Conservation (phyloP, 768 basidiomycete species). For the Lactarius indigo region DNA sequence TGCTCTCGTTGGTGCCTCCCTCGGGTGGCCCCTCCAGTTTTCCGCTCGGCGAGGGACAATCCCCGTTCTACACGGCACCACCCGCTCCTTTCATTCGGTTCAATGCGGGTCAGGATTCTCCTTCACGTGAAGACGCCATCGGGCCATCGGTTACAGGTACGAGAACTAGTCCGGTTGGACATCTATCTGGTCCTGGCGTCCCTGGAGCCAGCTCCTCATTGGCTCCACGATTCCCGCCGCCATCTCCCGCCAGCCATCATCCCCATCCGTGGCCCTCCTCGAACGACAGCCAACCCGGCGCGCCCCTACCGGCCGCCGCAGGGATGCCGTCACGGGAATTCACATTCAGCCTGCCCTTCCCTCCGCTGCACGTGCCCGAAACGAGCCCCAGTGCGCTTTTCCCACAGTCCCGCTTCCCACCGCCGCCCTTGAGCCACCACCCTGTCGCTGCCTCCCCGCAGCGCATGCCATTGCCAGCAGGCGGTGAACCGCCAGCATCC, state of each 20-base stretch:
- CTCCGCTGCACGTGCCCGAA: conserved; percentile 18
- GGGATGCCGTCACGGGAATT: conserved; percentile 12
- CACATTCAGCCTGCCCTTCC: conserved; percentile 20
- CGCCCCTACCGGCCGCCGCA: neutral
- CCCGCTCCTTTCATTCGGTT: conserved; percentile 11
- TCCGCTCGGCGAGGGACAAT: conserved; percentile 17
- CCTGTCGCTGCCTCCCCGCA: neutral
- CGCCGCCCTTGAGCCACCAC: neutral
- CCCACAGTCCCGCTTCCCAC: neutral
- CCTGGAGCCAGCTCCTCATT: conserved; percentile 21
- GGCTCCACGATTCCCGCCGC: neutral
- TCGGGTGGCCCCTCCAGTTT: conserved; percentile 26
- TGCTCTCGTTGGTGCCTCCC: conserved; percentile 35
- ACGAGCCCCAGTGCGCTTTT: neutral
- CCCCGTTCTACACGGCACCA: conserved; percentile 13
- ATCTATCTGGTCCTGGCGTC: conserved; percentile 24
- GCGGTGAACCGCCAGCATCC: neutral
- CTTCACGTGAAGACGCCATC: conserved; percentile 3
- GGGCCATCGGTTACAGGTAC: conserved; percentile 1
- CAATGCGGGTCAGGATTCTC: neutral
- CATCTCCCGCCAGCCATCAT: neutral
- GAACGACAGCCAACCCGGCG: neutral
- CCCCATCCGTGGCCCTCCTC: neutral
- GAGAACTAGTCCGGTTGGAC: conserved; percentile 6
- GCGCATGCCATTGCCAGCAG: neutral